phyloP scores from a whole-genome alignment of 371 early-diverging fungal genomes.

The Astathelohania contejeani region DNA sequence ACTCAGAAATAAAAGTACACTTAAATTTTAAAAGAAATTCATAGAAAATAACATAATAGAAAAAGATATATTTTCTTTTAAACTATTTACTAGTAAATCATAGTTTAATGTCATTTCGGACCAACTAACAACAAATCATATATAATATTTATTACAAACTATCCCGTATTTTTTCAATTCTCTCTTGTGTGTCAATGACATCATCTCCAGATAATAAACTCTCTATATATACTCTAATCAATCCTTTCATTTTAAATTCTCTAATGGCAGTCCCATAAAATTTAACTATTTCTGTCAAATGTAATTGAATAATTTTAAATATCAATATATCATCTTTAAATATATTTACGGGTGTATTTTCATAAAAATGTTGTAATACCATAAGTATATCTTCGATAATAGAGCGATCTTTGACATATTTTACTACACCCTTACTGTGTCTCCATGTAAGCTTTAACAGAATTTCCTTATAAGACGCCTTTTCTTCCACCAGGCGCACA shows the following conservation, averaged over 20 bases:
- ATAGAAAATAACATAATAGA: too few relatives aligned
- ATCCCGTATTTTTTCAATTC: too few relatives aligned
- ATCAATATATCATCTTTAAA: conserved; percentile 25
- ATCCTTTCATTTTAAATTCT: neutral
- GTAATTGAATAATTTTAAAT: conserved; percentile 38
- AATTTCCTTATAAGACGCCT: conserved; percentile 19
- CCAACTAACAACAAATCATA: too few relatives aligned
- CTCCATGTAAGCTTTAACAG: conserved; percentile 49
- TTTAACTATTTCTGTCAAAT: conserved; percentile 35
- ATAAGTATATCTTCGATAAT: conserved; percentile 1
- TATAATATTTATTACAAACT: too few relatives aligned
- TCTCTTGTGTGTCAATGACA: too few relatives aligned
- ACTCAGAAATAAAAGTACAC: too few relatives aligned
- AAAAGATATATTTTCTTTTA: too few relatives aligned
- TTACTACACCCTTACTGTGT: conserved; percentile 38
- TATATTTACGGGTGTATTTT: conserved; percentile 10
- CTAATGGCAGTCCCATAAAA: neutral
- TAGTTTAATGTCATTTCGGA: too few relatives aligned
- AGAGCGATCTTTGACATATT: conserved; percentile 1
- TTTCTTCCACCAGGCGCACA: neutral
- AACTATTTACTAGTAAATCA: too few relatives aligned
- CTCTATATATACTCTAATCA: neutral
- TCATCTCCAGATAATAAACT: too few relatives aligned
- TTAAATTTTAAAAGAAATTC: too few relatives aligned
- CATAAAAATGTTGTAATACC: conserved; percentile 36